These are phyloP conservation scores for Misopates orontium DNA, from an alignment of 257 asterid genomes.

Conservation along the genomic window DNA sequence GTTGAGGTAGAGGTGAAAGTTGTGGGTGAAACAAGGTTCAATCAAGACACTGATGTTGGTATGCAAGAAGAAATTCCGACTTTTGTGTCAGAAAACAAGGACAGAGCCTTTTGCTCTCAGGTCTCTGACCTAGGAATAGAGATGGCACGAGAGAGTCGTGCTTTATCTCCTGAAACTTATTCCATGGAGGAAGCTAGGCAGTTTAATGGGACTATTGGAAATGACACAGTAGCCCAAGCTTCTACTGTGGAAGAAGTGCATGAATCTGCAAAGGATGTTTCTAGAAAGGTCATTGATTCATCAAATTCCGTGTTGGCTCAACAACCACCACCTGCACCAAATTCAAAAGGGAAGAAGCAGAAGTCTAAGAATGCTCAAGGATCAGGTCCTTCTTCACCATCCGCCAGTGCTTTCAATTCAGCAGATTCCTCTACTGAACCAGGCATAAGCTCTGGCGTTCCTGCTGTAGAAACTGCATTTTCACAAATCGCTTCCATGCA, in stretches of 20 bases:
- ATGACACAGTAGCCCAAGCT: constrained; percentile 39
- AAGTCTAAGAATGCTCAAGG: constrained; percentile 74
- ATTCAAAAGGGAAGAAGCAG: constrained; percentile 67
- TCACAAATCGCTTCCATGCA: constrained; percentile 73
- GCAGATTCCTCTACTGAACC: constrained; percentile 62
- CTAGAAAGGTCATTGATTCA: constrained; percentile 50
- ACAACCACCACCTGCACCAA: constrained; percentile 50
- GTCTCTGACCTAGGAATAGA: constrained; percentile 82
- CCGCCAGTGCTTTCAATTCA: constrained; percentile 57
- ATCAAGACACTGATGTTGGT: constrained; percentile 55
- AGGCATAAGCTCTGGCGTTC: constrained; percentile 46
- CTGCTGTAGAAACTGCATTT: constrained; percentile 44
- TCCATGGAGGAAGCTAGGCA: constrained; percentile 62
- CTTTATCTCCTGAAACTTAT: constrained; percentile 63
- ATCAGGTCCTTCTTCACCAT: constrained; percentile 48
- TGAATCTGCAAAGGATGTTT: constrained; percentile 47
- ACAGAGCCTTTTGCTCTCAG: constrained; percentile 78
- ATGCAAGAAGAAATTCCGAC: constrained; percentile 54
- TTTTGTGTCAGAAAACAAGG: constrained; percentile 65
- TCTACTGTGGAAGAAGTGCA: constrained; percentile 52
- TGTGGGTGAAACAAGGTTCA: constrained; percentile 64
- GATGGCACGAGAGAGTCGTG: constrained; percentile 76
- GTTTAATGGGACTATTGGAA: constrained; percentile 43
- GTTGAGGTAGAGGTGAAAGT: constrained; percentile 77
- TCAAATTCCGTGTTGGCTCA: constrained; percentile 32